Evolutionary conservation across 1,284 basidiomycete genomes (phyloP), one percentile per base, ranked within the genome.

Genomic region (Agroathelia rolfsii): DNA sequence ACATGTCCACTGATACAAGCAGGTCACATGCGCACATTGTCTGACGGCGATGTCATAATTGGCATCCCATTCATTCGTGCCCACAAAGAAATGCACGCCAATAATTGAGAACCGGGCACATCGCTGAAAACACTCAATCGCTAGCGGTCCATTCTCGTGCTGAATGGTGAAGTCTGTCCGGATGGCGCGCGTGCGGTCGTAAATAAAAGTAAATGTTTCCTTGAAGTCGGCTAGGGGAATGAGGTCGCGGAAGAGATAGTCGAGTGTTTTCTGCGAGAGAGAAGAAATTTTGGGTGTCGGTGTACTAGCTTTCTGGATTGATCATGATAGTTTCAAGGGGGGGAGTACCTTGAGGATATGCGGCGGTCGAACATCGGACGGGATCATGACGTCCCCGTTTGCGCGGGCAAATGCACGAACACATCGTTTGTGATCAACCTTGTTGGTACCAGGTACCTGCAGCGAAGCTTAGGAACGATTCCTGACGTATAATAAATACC

Each of bases 371-470:
- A 98, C 64, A 51, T 98, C 94, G 1, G 89, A 92, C 2, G 94
- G 93, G 1, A 95, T 55, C 0, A 76, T 82, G 53, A 92, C 89
- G 58, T 94, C 87, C 3, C 94, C 93, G 2, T 90, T 88, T 48
- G 89, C 92, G 20, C 94, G 80, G 48, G 94, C 88, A 53, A 94
- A 98, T 47, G 85, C 87, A 52, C 95, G 95, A 35, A 97, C 94
- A 0, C 93, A 90, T 31, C 81, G 76, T 23, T 65, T 64, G 41
- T 90, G 89, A 48, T 95, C 81, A 10, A 96, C 81, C 13, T 80
- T 69, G 49, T 77, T 79, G 28, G 77, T 80, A 8, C 76, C 76
- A 17, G 76, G 71, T 37, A 81, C 71, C 79, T 83, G 56, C 28
- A 47, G 40, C 25, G 40, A 40, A 28, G 54, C n/a, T n/a, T n/a